Evolutionary conservation across 177 flowering plant species (phyloP).

Genomic region (Vitis hybrid): DNA sequence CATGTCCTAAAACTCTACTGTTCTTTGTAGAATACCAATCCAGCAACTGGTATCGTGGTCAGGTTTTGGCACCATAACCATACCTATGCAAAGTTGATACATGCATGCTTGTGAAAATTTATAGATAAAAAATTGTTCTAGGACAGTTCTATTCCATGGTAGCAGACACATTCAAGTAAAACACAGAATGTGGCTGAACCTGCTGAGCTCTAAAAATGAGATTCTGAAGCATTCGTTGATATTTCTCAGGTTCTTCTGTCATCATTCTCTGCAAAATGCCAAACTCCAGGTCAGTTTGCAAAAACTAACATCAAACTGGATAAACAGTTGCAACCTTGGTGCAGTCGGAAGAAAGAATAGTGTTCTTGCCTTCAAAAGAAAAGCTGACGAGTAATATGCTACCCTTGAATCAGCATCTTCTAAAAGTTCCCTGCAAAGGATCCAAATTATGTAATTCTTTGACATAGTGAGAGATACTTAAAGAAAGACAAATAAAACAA

Average conservation of each 20-base stretch:
- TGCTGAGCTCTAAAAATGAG: constrained; percentile 95
- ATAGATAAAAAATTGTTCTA: background rate
- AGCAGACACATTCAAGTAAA: background rate
- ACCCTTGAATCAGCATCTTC: constrained; percentile 98
- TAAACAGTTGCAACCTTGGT: background rate
- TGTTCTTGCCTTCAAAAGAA: constrained; percentile 82
- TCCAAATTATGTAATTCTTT: background rate
- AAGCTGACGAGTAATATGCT: constrained; percentile 92
- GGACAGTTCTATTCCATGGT: background rate
- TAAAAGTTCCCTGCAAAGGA: constrained; percentile 64
- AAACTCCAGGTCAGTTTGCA: constrained; percentile 6
- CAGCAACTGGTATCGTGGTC: background rate
- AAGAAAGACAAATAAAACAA: background rate
- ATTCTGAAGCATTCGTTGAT: constrained; percentile 83
- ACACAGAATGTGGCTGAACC: constrained; percentile 37
- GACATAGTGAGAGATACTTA: background rate
- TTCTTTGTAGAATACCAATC: background rate
- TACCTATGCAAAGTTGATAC: background rate
- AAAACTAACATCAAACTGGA: constrained; percentile 1
- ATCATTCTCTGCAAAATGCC: constrained; percentile 79
- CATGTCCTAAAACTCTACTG: background rate
- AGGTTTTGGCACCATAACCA: background rate
- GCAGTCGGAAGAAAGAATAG: background rate
- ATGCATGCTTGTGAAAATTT: background rate
- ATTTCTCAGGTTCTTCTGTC: constrained; percentile 91